Percentiles rank a stretch among this genome's conserved stretches.
These are phyloP conservation scores for Thielaviopsis ethacetica DNA, from an alignment of 2,329 filamentous ascomycete species.

Conservation along the genomic window DNA sequence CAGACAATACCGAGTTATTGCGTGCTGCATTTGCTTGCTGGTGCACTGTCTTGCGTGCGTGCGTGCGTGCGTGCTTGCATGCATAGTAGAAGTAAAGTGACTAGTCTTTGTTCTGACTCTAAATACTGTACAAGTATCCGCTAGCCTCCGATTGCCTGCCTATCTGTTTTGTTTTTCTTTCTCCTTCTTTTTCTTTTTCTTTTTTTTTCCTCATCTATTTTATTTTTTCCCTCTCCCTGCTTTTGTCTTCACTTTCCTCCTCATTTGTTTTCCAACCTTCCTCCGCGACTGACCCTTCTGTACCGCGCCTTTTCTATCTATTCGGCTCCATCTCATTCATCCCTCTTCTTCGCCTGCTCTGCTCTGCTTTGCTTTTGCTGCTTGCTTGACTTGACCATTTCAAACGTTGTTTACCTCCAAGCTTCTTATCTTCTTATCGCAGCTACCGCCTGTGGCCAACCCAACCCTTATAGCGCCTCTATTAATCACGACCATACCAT, in stretches of 20 bases:
- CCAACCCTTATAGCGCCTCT: neutral
- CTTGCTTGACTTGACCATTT: neutral
- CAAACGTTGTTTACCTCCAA: neutral
- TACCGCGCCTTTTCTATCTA: neutral
- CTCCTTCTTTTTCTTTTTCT: conserved; percentile 2
- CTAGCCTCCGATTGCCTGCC: conserved; percentile 7
- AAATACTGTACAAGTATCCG: neutral
- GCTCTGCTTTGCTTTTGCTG: neutral
- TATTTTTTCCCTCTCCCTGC: neutral
- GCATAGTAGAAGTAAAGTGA: neutral
- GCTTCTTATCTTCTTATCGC: neutral
- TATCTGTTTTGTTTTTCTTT: conserved; percentile 1
- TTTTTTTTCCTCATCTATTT: neutral
- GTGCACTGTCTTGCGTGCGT: conserved; percentile 5
- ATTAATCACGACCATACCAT: neutral
- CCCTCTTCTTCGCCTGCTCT: neutral
- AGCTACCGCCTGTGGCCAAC: neutral
- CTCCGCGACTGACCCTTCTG: neutral
- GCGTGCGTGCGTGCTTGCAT: too few species aligned
- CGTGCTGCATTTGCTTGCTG: conserved; percentile 5
- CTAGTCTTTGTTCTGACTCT: neutral
- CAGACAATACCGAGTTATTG: neutral
- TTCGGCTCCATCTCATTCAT: neutral
- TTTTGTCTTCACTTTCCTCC: neutral
- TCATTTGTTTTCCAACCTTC: neutral